These are phyloP conservation scores for Casuarina cunninghamiana DNA, from an alignment of 306 rosid genomes.

Conservation along the genomic window DNA sequence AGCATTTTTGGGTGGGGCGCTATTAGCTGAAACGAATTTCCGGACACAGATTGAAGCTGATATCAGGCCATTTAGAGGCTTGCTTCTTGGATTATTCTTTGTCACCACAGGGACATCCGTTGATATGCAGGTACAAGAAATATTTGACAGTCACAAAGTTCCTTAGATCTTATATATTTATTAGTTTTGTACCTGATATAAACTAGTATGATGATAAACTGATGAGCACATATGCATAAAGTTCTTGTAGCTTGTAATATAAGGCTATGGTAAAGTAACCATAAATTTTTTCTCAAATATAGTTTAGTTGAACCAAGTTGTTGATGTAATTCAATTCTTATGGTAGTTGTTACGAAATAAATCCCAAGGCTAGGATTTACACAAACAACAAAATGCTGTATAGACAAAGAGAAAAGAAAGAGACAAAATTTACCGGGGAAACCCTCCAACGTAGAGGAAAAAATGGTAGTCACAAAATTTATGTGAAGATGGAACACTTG, in stretches of 20 bases:
- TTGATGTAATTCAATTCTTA: background rate
- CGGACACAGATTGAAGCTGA: constrained; percentile 99
- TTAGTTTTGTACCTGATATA: background rate
- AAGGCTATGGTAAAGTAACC: constrained; percentile 5
- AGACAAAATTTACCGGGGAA: too few relatives aligned
- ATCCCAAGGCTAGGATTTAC: too few relatives aligned
- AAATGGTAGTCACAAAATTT: too few relatives aligned
- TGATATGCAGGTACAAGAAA: constrained; percentile 70
- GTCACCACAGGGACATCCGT: constrained; percentile 89
- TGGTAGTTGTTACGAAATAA: background rate
- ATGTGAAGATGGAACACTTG: too few relatives aligned
- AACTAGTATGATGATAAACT: background rate
- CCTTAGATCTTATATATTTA: background rate
- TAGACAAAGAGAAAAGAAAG: too few relatives aligned
- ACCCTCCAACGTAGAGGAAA: too few relatives aligned
- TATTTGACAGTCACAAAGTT: constrained; percentile 9
- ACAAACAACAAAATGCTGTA: too few relatives aligned
- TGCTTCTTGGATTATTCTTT: constrained; percentile 93
- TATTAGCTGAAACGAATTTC: constrained; percentile 97
- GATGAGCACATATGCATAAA: constrained; percentile 4
- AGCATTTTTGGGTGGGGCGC: constrained; percentile 98
- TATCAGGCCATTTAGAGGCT: constrained; percentile 97
- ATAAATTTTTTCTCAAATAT: background rate
- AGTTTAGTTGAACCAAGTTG: background rate
- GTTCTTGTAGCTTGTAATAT: constrained; percentile 21